Conservation (phyloP, 495 filamentous ascomycete genomes). For the Trichoderma orchidacearum region DNA sequence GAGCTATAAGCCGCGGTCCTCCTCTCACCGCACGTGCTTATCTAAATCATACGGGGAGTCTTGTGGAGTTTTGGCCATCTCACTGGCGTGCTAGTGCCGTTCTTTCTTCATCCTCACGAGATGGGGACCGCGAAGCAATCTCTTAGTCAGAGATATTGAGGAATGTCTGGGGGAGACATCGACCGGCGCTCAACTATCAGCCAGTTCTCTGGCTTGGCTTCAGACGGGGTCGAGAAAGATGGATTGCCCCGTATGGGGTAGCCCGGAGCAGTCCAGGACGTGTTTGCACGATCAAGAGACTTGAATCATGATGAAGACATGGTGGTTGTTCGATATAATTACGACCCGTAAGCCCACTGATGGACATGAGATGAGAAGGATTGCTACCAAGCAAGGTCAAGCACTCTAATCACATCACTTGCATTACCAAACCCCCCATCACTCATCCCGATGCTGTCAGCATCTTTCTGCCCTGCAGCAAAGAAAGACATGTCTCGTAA, state of each 20-base stretch:
- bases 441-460: too few species aligned
- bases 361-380: too few species aligned
- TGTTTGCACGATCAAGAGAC: background rate
- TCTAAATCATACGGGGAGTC: background rate
- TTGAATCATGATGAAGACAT: background rate
- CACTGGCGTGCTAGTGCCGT: background rate
- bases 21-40: background rate
- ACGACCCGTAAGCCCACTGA: too few species aligned
- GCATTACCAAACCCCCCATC: too few species aligned
- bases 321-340: background rate
- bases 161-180: background rate
- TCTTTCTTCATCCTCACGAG: too few species aligned
- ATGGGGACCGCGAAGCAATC: background rate
- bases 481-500: too few species aligned
- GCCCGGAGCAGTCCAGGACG: background rate
- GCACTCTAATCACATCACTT: too few species aligned
- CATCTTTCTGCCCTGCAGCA: too few species aligned
- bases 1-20: background rate
- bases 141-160: slow-evolving; percentile 1
- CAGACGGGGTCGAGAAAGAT: background rate
- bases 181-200: too few species aligned
- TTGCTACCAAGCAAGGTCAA: too few species aligned
- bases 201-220: background rate
- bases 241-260: background rate
- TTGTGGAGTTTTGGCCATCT: too few species aligned